Base-by-base conservation (phyloP, 2,329 filamentous ascomycete genomes). In the Nigrograna mackinnonii region DNA sequence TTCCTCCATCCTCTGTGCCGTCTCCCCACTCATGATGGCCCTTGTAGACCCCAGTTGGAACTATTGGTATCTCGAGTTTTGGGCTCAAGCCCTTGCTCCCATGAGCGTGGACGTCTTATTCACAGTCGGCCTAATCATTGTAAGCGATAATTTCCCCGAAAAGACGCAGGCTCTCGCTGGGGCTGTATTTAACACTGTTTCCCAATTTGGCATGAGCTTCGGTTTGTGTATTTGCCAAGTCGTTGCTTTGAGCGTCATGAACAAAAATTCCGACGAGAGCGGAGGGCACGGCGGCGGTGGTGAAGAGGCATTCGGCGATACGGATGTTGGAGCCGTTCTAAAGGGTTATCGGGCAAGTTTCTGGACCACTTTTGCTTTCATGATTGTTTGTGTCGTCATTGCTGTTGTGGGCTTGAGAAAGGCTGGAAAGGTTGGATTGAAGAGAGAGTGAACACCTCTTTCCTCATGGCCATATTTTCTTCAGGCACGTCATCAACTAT, bases 101-200 rank as follows among this genome's bases (percentile, higher is more conserved):
- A 53, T 78, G 4, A 69, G 64, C 7, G 59, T 47, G 16, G 74
- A 79, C 34, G 69, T 79, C 0, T 65, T 84, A 5, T 83, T 82
- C 55, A 83, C 78, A 0, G 73, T 84, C 3, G 78, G 74, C 1
- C 66, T 78, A 14, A 70, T 84, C 16, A 63, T 83, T 4, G 73
- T 84, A 5, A 72, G 74, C 0, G 75, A 79, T 13, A 72, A 70
- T 3, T 84, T 84, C 46, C 76, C 79, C 0, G 67, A 73, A 12
- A 64, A 79, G 6, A 82, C 72, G 1, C 81, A 85, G 44, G 78
- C 78, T 0, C 65, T 85, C 0, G 81, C 79, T 0, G 82, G 82
- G 0, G 80, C 79, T 0, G 80, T 85, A 0, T 85, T 84, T 60
- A 83, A 82, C 47, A 82, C 80, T 0, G 68, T 77, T 1, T 65